Conservation (phyloP, 2,329 filamentous ascomycete genomes). For the Stagonosporopsis vannaccii region DNA sequence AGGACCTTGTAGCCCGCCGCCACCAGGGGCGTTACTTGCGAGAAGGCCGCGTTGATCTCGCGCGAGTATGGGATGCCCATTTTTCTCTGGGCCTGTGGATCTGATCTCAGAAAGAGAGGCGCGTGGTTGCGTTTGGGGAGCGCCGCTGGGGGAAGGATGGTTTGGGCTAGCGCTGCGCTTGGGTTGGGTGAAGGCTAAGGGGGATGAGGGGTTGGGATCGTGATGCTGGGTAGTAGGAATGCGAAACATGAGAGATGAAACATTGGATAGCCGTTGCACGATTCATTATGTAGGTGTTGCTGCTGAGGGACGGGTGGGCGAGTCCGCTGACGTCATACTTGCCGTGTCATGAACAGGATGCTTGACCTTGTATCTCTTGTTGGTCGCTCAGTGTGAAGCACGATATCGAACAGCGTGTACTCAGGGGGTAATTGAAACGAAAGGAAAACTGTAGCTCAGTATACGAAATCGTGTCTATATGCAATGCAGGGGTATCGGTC, state of each 20-base stretch:
- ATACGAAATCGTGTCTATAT: neutral
- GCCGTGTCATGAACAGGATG: conserved; percentile 9
- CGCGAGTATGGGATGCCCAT: conserved; percentile 63
- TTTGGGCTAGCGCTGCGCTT: neutral
- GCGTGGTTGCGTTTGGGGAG: too few relatives aligned
- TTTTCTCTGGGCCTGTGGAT: too few relatives aligned
- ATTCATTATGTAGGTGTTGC: conserved; percentile 7
- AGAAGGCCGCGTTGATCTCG: conserved; percentile 60
- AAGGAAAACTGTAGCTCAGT: too few relatives aligned
- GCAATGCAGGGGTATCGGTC: conserved; percentile 14
- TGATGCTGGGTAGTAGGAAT: neutral
- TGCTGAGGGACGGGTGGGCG: conserved; percentile 1
- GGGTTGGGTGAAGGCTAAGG: neutral
- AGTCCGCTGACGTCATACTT: conserved; percentile 31
- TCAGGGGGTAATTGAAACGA: too few relatives aligned
- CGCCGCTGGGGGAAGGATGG: neutral
- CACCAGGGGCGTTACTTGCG: conserved; percentile 61
- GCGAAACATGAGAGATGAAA: neutral
- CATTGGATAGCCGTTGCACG: neutral
- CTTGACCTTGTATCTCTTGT: neutral
- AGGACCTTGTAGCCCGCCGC: conserved; percentile 59
- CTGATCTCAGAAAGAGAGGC: too few relatives aligned
- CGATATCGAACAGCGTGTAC: neutral
- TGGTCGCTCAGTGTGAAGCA: too few relatives aligned
- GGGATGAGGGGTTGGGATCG: neutral